A percentile compares a stretch with the other conserved stretches of the same genome.
These are phyloP conservation scores for Penicillium frequentans DNA, from an alignment of 2,329 filamentous ascomycete genomes.

Conservation along the genomic window DNA sequence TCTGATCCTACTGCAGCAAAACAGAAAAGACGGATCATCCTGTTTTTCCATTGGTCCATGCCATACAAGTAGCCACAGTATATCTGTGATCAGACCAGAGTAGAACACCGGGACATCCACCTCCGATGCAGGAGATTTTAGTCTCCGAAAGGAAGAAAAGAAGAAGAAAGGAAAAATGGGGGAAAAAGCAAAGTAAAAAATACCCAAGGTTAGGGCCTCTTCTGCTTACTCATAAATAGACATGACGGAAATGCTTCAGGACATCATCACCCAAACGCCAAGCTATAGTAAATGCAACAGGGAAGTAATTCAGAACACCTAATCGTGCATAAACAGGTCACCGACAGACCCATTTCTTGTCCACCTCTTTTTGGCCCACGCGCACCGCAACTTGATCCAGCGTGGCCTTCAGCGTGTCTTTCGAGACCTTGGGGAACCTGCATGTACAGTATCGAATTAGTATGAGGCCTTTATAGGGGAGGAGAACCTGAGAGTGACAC, in stretches of 20 bases:
- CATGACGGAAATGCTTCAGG: neutral
- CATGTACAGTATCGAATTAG: constrained; percentile 2
- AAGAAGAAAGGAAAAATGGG: neutral
- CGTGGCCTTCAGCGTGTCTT: constrained; percentile 69
- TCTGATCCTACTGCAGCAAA: neutral
- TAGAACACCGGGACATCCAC: neutral
- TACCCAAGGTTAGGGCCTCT: no score
- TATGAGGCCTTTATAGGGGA: neutral
- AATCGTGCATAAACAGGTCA: constrained; percentile 15
- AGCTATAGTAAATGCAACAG: neutral
- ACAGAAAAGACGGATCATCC: neutral
- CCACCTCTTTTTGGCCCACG: constrained; percentile 60
- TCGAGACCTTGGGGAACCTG: constrained; percentile 69
- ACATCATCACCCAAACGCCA: neutral
- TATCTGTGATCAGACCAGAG: neutral
- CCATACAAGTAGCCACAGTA: neutral
- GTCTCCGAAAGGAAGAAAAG: neutral
- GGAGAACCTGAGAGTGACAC: constrained; percentile 11
- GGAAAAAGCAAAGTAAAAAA: neutral
- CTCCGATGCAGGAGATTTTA: neutral
- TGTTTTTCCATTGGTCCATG: neutral
- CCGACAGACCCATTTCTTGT: constrained; percentile 64
- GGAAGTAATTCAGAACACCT: neutral
- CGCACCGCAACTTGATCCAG: constrained; percentile 65
- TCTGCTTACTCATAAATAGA: neutral